phyloP scores from a whole-genome alignment of 2,329 filamentous ascomycete genomes.

The Ascochyta rabiei region DNA sequence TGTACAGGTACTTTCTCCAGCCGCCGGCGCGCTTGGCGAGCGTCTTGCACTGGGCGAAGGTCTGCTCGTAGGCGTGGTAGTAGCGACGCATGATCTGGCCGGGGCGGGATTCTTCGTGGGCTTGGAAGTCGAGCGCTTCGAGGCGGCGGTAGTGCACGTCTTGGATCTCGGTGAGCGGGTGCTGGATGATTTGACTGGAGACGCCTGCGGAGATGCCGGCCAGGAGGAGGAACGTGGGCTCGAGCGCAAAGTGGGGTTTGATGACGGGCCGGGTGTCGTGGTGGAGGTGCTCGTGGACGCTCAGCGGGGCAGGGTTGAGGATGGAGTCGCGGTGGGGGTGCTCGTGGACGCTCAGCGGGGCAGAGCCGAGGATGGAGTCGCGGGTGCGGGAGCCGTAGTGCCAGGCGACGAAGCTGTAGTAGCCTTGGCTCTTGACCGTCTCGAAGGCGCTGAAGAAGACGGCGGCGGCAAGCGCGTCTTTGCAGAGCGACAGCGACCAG shows the following conservation, averaged over 20 bases:
- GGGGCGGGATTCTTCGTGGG: constrained; percentile 46
- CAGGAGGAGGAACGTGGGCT: constrained; percentile 72
- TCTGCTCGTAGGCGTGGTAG: constrained; percentile 73
- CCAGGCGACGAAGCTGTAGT: constrained; percentile 73
- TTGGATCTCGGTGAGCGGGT: constrained; percentile 74
- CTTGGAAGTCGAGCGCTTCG: constrained; percentile 70
- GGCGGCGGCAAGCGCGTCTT: constrained; percentile 72
- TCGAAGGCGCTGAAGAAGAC: constrained; percentile 79
- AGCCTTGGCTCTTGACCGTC: constrained; percentile 74
- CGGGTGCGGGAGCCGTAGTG: constrained; percentile 62
- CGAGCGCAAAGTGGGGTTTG: constrained; percentile 75
- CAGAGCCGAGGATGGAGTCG: constrained; percentile 27
- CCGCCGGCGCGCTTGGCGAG: constrained; percentile 65
- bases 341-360: constrained; percentile 10
- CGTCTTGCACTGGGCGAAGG: constrained; percentile 64
- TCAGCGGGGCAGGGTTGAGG: constrained; percentile 1
- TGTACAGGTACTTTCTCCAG: constrained; percentile 69
- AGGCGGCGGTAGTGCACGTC: constrained; percentile 74
- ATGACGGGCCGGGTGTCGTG: constrained; percentile 59
- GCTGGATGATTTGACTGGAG: constrained; percentile 71
- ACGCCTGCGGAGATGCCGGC: constrained; percentile 73
- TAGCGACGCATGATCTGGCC: constrained; percentile 62
- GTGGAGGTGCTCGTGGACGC: constrained; percentile 24
- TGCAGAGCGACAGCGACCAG: constrained; percentile 70
- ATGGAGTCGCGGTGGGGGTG: constrained; percentile 35